Base-by-base conservation (phyloP, 1,284 basidiomycete genomes). In the Malassezia psittaci region DNA sequence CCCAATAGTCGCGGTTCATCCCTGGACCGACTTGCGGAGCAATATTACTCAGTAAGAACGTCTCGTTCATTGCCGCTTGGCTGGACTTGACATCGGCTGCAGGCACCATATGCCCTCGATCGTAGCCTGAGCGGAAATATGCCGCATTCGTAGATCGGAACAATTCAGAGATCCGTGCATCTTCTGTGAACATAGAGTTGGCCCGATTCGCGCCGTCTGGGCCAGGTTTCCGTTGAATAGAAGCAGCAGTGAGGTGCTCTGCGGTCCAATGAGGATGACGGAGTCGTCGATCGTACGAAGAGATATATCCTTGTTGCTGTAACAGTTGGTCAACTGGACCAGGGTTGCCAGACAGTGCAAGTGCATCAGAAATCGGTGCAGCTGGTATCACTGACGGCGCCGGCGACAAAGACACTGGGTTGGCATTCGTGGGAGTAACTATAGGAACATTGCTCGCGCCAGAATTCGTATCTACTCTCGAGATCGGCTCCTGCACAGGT, bases 21-120 rank as follows among this genome's bases (percentile, higher is more conserved):
- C 93, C 93, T 43, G 83, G 87, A 2, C 94, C 94, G 11, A 98
- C 90, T 81, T 98, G 94, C 36, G 94, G 94, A 0, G 94, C 91
- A 53, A 98, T 96, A 73, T 99, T 99, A 4, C 88, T 85, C 47
- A 99, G 78, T 40, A 87, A 78, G 77, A 99, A 98, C 0, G 94
- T 99, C 77, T 98, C 90, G 75, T 96, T 77, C 93, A 98, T 96
- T 4, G 93, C 94, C 56, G 83, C 80, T 80, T 96, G 78, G 21
- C 85, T 88, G n/a, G 78, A 77, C 75, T 94, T 96, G 8, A 90
- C 91, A 75, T 98, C 94, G 34, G 93, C 93, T n/a, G 93, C 93
- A 36, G 93, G 90, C 3, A 78, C 77, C 91, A 98, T 96, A 76
- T 98, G 93, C 42, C 93, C 94, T 15, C 93, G 83, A 42, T 68